phyloP scores from a whole-genome alignment of 257 asterid species.

The Lycium ferocissimum region DNA sequence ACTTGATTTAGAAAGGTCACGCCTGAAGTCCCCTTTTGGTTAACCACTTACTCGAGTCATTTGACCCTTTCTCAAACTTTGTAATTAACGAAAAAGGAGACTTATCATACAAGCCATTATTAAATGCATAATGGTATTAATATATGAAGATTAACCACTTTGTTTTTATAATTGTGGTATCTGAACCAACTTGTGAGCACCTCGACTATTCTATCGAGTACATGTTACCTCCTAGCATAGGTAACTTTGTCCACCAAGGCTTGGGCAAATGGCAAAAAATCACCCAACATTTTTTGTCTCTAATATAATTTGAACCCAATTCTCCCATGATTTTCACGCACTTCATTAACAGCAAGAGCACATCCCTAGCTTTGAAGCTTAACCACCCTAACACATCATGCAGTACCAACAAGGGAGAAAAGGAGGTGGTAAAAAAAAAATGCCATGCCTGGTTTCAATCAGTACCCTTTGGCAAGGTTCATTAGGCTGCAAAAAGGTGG shows the following conservation, averaged over 20 bases:
- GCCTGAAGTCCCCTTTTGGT: too few relatives aligned
- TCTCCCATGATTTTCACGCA: not conserved
- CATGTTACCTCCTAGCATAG: not conserved
- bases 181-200: not conserved
- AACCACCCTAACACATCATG: not conserved
- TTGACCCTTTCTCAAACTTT: not conserved
- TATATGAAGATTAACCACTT: not conserved
- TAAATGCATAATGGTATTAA: not conserved
- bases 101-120: not conserved
- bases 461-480: constrained; percentile 14
- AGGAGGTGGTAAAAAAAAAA: not conserved
- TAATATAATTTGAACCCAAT: not conserved
- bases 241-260: not conserved
- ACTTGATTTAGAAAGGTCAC: not conserved
- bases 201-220: not conserved
- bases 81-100: not conserved
- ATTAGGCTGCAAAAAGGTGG: not conserved
- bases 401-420: not conserved
- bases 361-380: not conserved
- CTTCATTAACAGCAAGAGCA: not conserved
- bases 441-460: not conserved
- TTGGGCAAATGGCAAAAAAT: not conserved
- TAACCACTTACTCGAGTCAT: not conserved
- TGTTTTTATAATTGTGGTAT: not conserved
- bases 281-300: not conserved